Evolutionary conservation across 345 rosid species (phyloP).

Genomic region (Excoecaria agallocha): DNA sequence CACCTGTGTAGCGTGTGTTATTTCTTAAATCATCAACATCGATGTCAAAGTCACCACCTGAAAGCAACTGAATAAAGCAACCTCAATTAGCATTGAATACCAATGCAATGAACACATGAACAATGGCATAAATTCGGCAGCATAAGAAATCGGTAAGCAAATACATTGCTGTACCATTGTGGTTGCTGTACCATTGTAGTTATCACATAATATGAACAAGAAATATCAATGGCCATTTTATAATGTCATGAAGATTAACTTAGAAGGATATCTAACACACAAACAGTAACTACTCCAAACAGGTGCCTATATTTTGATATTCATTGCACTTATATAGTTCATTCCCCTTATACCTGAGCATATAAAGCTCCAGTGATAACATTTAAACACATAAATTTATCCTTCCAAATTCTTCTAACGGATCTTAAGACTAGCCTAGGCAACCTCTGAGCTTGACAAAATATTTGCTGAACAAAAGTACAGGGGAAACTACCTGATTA

Average conservation of each 20-base stretch:
- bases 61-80: slow-evolving; percentile 63
- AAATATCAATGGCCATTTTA: neutral
- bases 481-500: slow-evolving; percentile 64
- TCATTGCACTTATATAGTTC: neutral
- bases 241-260: neutral
- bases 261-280: neutral
- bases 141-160: neutral
- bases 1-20: slow-evolving; percentile 85
- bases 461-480: neutral
- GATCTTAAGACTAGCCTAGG: neutral
- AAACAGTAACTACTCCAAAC: neutral
- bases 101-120: neutral
- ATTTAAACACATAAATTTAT: neutral
- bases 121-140: slow-evolving; percentile 2
- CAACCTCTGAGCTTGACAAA: neutral
- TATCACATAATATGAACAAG: neutral
- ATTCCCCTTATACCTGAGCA: neutral
- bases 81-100: slow-evolving; percentile 10
- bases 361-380: neutral
- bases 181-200: neutral
- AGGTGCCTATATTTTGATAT: neutral
- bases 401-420: neutral
- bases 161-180: neutral
- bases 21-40: slow-evolving; percentile 80
- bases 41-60: slow-evolving; percentile 91